Evolutionary conservation across 139 green algal species (phyloP), one percentile per base, ranked within the genome.

Genomic region (Chlorella sorokiniana): DNA sequence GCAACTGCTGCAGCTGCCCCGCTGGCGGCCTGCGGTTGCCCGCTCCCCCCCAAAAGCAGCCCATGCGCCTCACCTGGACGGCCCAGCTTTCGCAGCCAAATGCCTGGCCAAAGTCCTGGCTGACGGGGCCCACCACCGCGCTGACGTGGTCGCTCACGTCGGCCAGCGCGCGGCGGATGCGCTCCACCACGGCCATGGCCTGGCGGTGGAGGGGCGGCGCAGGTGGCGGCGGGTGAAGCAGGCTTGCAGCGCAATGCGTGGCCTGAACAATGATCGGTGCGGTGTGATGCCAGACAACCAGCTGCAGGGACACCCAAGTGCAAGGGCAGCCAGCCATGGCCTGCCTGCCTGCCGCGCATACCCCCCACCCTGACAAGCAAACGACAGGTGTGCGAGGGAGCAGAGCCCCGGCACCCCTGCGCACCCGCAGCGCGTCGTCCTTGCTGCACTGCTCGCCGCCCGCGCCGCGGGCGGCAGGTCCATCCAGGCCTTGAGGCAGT

Each of bases 401-500:
- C 48, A 11, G 14, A 11, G 48, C 48, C 14, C 48, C 48, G 16
- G 48, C 56, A 31, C 56, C n/a, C 67, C 0, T 23, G 25, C 69
- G 3, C 73, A 79, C 73, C 79, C 74, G 72, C 59, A 98, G 91
- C 10, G 95, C 95, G 42, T 98, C 92, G 79, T 98, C 95, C 72
- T 93, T 91, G 61, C 38, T 88, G 62, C 92, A 89, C 33, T 84
- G 84, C 35, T 87, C 83, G n/a, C 94, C 93, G 23, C 76, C 73
- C 88, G 87, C 33, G 96, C 79, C 4, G 69, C 78, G 18, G 52
- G 48, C 25, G 94, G 93, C 82, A 97, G 92, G 41, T 90, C 93
- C 37, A 90, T 85, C 92, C 94, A 95, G 23, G 93, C 93, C 86
- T 98, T 97, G 42, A 99, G 89, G 90, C 95, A 98, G 91, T 96